These are phyloP conservation scores for Hyphopichia khmerensis DNA, from an alignment of 1,139 yeast genomes.

Conservation along the genomic window DNA sequence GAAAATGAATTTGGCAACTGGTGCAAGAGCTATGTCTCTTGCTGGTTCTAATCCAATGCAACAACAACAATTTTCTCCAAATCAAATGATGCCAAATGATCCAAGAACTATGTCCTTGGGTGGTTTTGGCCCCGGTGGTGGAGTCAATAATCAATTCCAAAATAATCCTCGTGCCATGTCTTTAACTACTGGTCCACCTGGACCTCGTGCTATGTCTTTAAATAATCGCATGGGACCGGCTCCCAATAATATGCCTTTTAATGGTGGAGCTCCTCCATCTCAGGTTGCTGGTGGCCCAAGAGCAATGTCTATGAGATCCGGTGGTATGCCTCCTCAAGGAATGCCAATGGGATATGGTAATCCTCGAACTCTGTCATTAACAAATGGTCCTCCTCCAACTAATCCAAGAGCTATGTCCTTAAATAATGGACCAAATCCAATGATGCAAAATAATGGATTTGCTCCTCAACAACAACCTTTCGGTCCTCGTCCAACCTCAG, in stretches of 20 bases:
- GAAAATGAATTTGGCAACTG: slow-evolving; percentile 52
- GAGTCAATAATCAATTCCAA: no score
- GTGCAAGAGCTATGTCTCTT: slow-evolving; percentile 48
- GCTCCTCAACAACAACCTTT: slow-evolving; percentile 1
- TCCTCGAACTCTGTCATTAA: slow-evolving; percentile 2
- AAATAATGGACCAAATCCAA: neutral
- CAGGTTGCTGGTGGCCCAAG: slow-evolving; percentile 4
- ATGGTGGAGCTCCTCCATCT: no score
- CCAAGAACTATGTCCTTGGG: slow-evolving; percentile 7
- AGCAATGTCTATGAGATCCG: slow-evolving; percentile 5
- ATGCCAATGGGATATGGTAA: neutral
- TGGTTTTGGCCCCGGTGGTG: neutral
- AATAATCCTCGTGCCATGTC: slow-evolving; percentile 13
- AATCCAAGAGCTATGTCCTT: neutral
- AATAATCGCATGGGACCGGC: slow-evolving; percentile 6
- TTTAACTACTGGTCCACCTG: slow-evolving; percentile 7
- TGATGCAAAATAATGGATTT: no score
- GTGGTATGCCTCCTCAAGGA: neutral
- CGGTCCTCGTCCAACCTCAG: neutral
- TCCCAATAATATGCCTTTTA: neutral
- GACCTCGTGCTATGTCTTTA: slow-evolving; percentile 14
- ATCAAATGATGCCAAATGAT: slow-evolving; percentile 6
- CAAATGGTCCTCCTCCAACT: neutral
- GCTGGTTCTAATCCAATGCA: slow-evolving; percentile 37
- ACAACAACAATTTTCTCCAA: slow-evolving; percentile 12